phyloP scores from a whole-genome alignment of 768 basidiomycete genomes.

The Cantharellus anzutake region DNA sequence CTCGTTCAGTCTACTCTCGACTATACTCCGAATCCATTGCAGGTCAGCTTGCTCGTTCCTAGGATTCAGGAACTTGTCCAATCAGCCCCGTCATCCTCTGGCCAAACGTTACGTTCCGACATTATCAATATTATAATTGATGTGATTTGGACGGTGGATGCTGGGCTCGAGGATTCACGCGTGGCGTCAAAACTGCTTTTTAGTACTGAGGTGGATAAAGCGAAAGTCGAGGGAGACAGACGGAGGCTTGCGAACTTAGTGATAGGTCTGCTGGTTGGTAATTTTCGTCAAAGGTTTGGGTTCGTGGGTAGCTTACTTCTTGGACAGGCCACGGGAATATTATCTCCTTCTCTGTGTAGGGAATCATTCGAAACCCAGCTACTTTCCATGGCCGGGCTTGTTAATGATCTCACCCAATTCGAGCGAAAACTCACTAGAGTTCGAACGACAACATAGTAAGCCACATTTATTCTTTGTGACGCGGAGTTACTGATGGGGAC shows the following conservation, averaged over 20 bases:
- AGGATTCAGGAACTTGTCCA: conserved; percentile 6
- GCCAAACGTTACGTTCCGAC: neutral
- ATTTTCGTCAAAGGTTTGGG: conserved; percentile 6
- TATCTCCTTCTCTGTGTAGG: conserved; percentile 42
- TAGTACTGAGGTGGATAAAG: neutral
- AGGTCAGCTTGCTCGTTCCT: neutral
- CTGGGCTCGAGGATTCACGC: conserved; percentile 51
- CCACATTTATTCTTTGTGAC: conserved; percentile 8
- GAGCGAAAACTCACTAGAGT: conserved; percentile 69
- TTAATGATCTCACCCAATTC: conserved; percentile 43
- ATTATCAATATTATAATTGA: conserved; percentile 63
- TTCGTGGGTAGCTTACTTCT: neutral
- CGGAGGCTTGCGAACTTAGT: conserved; percentile 37
- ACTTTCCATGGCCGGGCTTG: conserved; percentile 42
- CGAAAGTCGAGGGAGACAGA: conserved; percentile 36
- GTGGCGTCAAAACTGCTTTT: conserved; percentile 27
- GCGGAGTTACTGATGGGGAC: neutral
- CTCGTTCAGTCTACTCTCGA: neutral
- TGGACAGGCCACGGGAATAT: conserved; percentile 18
- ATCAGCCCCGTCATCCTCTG: conserved; percentile 7
- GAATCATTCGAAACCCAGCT: conserved; percentile 56
- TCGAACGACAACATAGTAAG: conserved; percentile 67
- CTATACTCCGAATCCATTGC: neutral
- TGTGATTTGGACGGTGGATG: conserved; percentile 64
- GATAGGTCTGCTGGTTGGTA: conserved; percentile 39